Conservation (phyloP, 345 rosid genomes). For the Hibiscus syriacus region DNA sequence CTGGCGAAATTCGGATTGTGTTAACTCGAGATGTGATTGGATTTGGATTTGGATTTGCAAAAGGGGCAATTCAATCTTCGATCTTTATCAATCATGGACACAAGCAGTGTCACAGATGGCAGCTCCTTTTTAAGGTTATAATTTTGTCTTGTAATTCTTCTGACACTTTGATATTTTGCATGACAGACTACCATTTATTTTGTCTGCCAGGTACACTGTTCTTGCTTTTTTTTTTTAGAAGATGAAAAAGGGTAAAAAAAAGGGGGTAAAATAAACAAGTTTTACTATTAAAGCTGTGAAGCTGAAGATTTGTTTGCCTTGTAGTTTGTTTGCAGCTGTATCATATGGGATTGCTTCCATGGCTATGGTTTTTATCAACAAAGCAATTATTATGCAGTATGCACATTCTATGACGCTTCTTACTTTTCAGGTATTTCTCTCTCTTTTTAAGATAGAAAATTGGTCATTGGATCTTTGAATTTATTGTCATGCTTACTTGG, state of each 20-base stretch:
- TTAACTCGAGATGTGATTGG: slow-evolving; percentile 5
- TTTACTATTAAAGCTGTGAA: background rate
- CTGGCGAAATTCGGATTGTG: background rate
- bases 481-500: background rate
- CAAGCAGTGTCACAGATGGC: slow-evolving; percentile 28
- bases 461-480: too few species aligned
- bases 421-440: slow-evolving; percentile 61
- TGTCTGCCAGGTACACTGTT: background rate
- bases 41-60: background rate
- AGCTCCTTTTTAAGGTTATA: slow-evolving; percentile 30
- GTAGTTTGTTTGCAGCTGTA: slow-evolving; percentile 69
- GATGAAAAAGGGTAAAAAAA: background rate
- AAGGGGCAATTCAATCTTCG: background rate
- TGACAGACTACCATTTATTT: slow-evolving; percentile 4
- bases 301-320: slow-evolving; percentile 5
- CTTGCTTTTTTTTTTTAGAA: background rate
- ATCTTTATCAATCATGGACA: slow-evolving; percentile 22
- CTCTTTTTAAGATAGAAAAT: background rate
- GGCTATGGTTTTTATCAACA: slow-evolving; percentile 98
- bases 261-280: background rate
- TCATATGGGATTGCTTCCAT: slow-evolving; percentile 91
- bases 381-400: slow-evolving; percentile 86
- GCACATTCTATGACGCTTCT: slow-evolving; percentile 84
- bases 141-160: background rate
- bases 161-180: background rate